These are phyloP conservation scores for Penicillium sumatraense DNA, from an alignment of 2,329 filamentous ascomycete genomes.

Conservation along the genomic window DNA sequence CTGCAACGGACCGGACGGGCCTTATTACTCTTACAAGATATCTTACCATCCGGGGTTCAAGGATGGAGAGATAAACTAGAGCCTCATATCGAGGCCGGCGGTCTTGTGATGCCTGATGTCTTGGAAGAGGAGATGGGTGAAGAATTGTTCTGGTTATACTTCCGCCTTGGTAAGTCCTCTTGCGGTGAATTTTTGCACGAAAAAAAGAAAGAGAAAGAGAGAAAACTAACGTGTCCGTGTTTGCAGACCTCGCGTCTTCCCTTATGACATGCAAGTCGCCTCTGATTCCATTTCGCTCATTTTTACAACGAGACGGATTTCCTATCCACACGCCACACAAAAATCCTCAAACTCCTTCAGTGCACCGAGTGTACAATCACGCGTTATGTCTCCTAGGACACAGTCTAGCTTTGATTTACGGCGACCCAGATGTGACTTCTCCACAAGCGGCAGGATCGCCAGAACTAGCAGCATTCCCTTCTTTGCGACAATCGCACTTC, in stretches of 20 bases:
- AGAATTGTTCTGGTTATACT: constrained; percentile 24
- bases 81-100: constrained; percentile 6
- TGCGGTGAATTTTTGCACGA: background rate
- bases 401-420: constrained; percentile 21
- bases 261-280: constrained; percentile 21
- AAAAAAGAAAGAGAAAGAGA: no score
- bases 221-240: background rate
- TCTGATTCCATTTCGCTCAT: constrained; percentile 21
- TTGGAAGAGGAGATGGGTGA: constrained; percentile 21
- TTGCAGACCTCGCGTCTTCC: constrained; percentile 26
- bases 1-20: constrained; percentile 16
- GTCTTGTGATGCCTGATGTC: constrained; percentile 4
- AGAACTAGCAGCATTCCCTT: constrained; percentile 18
- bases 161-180: constrained; percentile 24
- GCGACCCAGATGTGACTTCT: constrained; percentile 11
- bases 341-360: constrained; percentile 4
- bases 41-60: constrained; percentile 16
- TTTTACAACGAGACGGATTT: constrained; percentile 23
- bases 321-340: constrained; percentile 9
- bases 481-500: constrained; percentile 23
- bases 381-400: constrained; percentile 25
- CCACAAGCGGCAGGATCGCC: constrained; percentile 13
- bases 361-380: constrained; percentile 22
- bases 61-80: constrained; percentile 21
- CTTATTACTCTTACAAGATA: constrained; percentile 24